Conservation (phyloP, 805 yeast species). For the Ogataea wickerhamii region DNA sequence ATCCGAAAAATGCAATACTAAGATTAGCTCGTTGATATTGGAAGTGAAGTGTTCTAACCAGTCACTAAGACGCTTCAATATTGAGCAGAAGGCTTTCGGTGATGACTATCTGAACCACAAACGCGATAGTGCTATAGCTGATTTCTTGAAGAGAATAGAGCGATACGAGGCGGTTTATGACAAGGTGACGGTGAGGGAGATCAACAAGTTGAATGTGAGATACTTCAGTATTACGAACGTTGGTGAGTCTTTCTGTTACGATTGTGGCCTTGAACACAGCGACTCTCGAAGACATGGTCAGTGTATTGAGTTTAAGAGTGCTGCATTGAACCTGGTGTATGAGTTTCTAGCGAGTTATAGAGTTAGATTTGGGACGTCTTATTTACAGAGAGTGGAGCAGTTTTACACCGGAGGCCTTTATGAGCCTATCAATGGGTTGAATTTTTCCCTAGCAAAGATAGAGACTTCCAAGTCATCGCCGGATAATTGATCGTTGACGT, state of each 20-base stretch:
- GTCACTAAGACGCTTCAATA: constrained; percentile 53
- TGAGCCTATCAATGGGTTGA: constrained; percentile 21
- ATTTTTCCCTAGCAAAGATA: too few species aligned
- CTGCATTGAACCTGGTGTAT: constrained; percentile 27
- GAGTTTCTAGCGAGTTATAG: constrained; percentile 35
- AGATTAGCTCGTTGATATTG: constrained; percentile 47
- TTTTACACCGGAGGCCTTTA: constrained; percentile 30
- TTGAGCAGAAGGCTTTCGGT: constrained; percentile 60
- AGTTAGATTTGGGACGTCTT: constrained; percentile 28
- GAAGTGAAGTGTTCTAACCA: constrained; percentile 58
- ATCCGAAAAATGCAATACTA: constrained; percentile 41
- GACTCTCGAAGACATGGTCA: constrained; percentile 32
- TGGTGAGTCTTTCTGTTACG: constrained; percentile 34
- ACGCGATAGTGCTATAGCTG: constrained; percentile 50
- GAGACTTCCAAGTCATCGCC: too few species aligned
- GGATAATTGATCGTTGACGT: too few species aligned
- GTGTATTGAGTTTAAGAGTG: constrained; percentile 19
- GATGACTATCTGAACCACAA: constrained; percentile 55
- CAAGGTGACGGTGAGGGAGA: constrained; percentile 35
- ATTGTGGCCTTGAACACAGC: constrained; percentile 29
- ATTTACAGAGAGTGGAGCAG: constrained; percentile 29
- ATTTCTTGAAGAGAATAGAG: constrained; percentile 54
- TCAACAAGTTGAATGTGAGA: constrained; percentile 22
- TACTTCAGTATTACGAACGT: constrained; percentile 33
- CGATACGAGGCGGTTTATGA: constrained; percentile 45